Evolutionary conservation across 345 rosid species (phyloP).

Genomic region (Diplotaxis tenuifolia): DNA sequence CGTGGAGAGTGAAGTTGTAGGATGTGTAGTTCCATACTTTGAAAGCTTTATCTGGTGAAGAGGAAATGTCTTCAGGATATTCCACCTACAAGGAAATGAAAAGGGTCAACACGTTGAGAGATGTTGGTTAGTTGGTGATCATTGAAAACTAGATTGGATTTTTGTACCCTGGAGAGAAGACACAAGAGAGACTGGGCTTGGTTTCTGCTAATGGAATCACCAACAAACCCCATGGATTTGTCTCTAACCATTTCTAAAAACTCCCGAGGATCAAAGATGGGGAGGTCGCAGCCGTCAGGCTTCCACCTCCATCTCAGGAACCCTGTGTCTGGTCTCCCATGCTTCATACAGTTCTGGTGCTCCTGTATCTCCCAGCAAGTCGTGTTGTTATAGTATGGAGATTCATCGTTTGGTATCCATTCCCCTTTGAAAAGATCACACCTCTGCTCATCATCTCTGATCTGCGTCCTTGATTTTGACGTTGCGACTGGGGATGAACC

Average conservation of each 20-base stretch:
- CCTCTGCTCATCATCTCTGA: slow-evolving; percentile 14
- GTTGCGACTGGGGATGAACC: slow-evolving; percentile 2
- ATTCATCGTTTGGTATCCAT: slow-evolving; percentile 66
- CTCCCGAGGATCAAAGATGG: slow-evolving; percentile 66
- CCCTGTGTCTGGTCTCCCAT: slow-evolving; percentile 68
- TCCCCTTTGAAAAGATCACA: slow-evolving; percentile 83
- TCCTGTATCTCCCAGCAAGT: slow-evolving; percentile 85
- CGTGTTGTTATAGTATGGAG: slow-evolving; percentile 76
- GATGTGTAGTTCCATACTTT: slow-evolving; percentile 61
- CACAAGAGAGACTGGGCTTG: slow-evolving; percentile 91
- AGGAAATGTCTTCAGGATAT: slow-evolving; percentile 65
- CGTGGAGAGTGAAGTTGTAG: slow-evolving; percentile 71
- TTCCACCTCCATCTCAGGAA: slow-evolving; percentile 87
- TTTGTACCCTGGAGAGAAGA: slow-evolving; percentile 74
- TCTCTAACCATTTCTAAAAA: slow-evolving; percentile 70
- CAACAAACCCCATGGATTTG: slow-evolving; percentile 79
- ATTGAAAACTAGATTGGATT: not conserved
- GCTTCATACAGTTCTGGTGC: slow-evolving; percentile 84
- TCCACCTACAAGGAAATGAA: slow-evolving; percentile 50
- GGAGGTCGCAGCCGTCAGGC: slow-evolving; percentile 74
- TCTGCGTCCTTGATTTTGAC: not conserved
- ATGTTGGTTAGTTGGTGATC: slow-evolving; percentile 1
- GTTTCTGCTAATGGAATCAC: slow-evolving; percentile 84
- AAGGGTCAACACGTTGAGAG: slow-evolving; percentile 1
- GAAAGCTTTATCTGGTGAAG: slow-evolving; percentile 48